Evolutionary conservation across 2,329 filamentous ascomycete species (phyloP).

Genomic region (Penicillium polonicum): DNA sequence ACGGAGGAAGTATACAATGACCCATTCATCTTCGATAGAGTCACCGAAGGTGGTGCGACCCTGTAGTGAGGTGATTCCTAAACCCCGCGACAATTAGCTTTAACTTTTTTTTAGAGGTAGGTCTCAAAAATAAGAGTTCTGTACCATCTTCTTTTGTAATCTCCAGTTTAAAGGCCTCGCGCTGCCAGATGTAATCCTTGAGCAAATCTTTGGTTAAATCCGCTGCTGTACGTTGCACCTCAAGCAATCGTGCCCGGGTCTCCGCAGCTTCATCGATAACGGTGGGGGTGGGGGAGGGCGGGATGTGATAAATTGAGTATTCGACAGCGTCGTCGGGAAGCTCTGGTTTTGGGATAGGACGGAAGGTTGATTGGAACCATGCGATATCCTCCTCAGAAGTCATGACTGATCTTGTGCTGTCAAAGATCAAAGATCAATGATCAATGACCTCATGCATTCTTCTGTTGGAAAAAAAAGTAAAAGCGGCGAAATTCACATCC

Average conservation of each 20-base stretch:
- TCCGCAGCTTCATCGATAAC: constrained; percentile 54
- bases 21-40: constrained; percentile 95
- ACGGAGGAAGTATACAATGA: constrained; percentile 84
- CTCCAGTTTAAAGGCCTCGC: constrained; percentile 73
- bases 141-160: constrained; percentile 60
- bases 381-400: constrained; percentile 58
- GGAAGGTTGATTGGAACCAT: constrained; percentile 66
- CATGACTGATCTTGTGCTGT: constrained; percentile 31
- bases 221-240: constrained; percentile 67
- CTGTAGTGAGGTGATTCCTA: constrained; percentile 60
- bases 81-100: constrained; percentile 10
- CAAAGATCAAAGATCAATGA: constrained; percentile 23
- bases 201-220: constrained; percentile 64
- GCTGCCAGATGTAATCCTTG: constrained; percentile 94
- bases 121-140: constrained; percentile 20
- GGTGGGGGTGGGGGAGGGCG: constrained; percentile 58
- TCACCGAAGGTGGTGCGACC: constrained; percentile 87
- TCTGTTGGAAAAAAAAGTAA: constrained; percentile 16
- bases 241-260: constrained; percentile 62
- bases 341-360: constrained; percentile 61
- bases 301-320: constrained; percentile 70
- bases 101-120: neutral
- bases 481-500: constrained; percentile 29
- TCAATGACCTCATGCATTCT: constrained; percentile 37
- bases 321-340: constrained; percentile 83